A percentile compares a stretch with the other conserved stretches of the same genome.
These are phyloP conservation scores for Gaultheria prostrata DNA, from an alignment of 148 eudicot species.

Conservation along the genomic window DNA sequence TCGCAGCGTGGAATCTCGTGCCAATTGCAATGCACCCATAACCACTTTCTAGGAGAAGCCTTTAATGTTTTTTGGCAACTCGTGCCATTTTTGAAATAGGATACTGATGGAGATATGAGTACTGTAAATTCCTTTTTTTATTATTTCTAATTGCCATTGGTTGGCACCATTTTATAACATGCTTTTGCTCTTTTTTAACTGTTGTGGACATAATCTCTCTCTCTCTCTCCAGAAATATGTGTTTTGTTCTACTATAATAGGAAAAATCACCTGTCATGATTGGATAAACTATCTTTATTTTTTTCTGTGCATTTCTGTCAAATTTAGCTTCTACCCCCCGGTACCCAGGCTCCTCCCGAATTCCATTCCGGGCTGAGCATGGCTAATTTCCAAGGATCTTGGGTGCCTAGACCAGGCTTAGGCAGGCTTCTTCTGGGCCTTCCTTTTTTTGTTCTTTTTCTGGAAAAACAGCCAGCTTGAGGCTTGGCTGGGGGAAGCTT, in stretches of 20 bases:
- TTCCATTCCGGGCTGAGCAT: not conserved
- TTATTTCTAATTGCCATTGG: not conserved
- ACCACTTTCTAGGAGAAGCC: not conserved
- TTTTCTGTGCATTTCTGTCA: too few relatives aligned
- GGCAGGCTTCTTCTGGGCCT: not conserved
- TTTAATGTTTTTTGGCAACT: not conserved
- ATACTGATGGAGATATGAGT: not conserved
- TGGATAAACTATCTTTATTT: too few relatives aligned
- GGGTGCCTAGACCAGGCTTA: not conserved
- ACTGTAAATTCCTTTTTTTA: not conserved
- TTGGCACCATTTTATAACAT: not conserved
- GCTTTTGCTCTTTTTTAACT: too few relatives aligned
- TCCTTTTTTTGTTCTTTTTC: not conserved
- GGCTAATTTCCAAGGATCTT: not conserved
- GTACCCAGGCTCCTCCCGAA: not conserved
- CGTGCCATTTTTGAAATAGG: not conserved
- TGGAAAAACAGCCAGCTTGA: not conserved
- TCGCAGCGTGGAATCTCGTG: not conserved
- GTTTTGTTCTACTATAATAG: too few relatives aligned
- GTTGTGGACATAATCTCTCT: too few relatives aligned
- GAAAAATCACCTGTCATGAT: not conserved
- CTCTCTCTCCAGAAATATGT: too few relatives aligned
- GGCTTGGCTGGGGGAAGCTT: not conserved
- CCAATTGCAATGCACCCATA: not conserved
- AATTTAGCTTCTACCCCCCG: too few relatives aligned